Evolutionary conservation across 2,329 filamentous ascomycete genomes (phyloP).

Genomic region (Colletotrichum higginsianum): DNA sequence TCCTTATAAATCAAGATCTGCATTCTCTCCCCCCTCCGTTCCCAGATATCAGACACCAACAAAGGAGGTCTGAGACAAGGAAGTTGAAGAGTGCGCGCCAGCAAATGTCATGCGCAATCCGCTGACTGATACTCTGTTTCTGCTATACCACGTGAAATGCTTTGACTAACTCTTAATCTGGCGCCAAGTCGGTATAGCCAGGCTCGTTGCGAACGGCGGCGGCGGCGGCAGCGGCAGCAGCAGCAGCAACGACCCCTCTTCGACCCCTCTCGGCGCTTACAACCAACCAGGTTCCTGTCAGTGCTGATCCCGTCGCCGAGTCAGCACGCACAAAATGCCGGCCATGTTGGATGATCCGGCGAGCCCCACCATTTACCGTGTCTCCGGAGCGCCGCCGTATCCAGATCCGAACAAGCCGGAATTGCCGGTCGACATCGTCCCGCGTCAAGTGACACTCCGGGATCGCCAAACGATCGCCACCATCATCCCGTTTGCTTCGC

Average conservation of each 20-base stretch:
- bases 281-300: slow-evolving; percentile 18
- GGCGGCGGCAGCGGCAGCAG: not conserved
- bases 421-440: slow-evolving; percentile 78
- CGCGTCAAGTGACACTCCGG: slow-evolving; percentile 84
- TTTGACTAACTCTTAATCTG: slow-evolving; percentile 29
- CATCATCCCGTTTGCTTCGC: slow-evolving; percentile 85
- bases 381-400: slow-evolving; percentile 76
- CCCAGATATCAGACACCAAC: slow-evolving; percentile 7
- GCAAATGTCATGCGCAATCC: not conserved
- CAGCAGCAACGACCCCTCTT: slow-evolving; percentile 2
- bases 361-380: slow-evolving; percentile 78
- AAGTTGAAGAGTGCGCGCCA: not conserved
- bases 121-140: not conserved
- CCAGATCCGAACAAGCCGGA: slow-evolving; percentile 73
- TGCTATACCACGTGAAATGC: slow-evolving; percentile 39
- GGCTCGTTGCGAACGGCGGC: slow-evolving; percentile 10
- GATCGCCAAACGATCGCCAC: slow-evolving; percentile 89
- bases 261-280: slow-evolving; percentile 1
- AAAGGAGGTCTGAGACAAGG: not conserved
- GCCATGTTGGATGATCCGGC: slow-evolving; percentile 85
- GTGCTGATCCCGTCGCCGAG: slow-evolving; percentile 17
- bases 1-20: slow-evolving; percentile 36
- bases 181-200: slow-evolving; percentile 15
- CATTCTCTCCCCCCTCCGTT: slow-evolving; percentile 1
- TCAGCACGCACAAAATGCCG: slow-evolving; percentile 69